These are phyloP conservation scores for Solanum habrochaites DNA, from an alignment of 257 asterid genomes.

Conservation along the genomic window DNA sequence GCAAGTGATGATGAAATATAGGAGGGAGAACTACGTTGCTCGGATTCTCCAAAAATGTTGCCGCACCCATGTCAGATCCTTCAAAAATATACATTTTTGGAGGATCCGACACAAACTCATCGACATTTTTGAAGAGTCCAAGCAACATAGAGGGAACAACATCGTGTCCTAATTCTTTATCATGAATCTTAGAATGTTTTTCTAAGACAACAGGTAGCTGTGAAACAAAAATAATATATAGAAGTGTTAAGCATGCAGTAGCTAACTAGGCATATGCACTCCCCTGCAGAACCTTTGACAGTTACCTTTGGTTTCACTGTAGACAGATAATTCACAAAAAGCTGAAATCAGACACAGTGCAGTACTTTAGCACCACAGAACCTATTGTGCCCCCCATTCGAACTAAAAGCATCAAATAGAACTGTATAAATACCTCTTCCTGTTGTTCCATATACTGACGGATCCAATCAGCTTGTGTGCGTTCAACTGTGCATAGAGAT, in stretches of 20 bases:
- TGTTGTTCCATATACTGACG: constrained; percentile 86
- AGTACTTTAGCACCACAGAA: neutral
- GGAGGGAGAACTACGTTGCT: neutral
- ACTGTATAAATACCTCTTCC: constrained; percentile 56
- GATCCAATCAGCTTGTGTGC: constrained; percentile 89
- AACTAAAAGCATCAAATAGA: neutral
- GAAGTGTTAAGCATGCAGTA: neutral
- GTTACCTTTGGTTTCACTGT: neutral
- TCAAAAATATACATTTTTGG: neutral
- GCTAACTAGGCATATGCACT: neutral
- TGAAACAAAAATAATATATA: neutral
- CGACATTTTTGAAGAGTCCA: neutral
- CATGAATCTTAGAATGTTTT: neutral
- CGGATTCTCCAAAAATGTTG: neutral
- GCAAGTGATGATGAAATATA: neutral
- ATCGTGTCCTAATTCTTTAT: neutral
- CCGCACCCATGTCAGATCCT: neutral
- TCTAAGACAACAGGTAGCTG: neutral
- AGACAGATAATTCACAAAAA: neutral
- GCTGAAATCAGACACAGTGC: neutral
- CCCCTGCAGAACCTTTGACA: neutral
- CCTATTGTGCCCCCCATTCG: neutral
- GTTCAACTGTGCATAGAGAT: constrained; percentile 44
- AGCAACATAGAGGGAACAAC: neutral
- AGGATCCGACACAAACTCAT: neutral